Evolutionary conservation across 495 filamentous ascomycete species (phyloP), one percentile per base, ranked within the genome.

Genomic region (Amphirosellinia nigrospora): DNA sequence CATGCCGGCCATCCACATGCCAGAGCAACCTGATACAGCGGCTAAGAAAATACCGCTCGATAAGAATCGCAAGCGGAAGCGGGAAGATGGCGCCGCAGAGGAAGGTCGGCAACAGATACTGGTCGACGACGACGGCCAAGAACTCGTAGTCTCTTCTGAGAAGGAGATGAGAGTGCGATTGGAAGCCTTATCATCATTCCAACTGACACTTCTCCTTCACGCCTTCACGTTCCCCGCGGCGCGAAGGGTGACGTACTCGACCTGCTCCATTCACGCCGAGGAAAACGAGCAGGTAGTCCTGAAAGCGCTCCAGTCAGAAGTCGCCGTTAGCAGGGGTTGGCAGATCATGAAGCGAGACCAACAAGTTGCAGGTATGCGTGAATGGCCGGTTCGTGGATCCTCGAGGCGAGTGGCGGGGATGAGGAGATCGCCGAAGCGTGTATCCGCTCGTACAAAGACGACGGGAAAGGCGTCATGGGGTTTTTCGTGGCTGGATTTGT

Each of bases 271-370:
- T 30, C 87, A 97, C 77, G 82, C 89, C 1, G 85, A 90, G 45
- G 96, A 99, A 78, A 98, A 99, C 75, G 96, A 99, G 77, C 77
- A 84, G 30, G 96, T 98, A 0, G 94, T 97, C 9, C 63, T 88
- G 21, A 82, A 85, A 26, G 90, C 94, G 8, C 77, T 98, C 48
- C 70, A 74, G 4, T 92, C 91, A 0, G 80, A 87, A 0, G 78
- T 91, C 5, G 95, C 94, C 0, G 82, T 80, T 59, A 77, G 84
- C 59, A 75, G 89, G 30, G 93, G 95, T 2, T 99, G 96, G 96
- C 81, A 86, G 32, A 83, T 98, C 34, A 74, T 95, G 73, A 81
- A 79, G 53, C 79, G 94, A 19, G 86, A 89, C 32, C 85, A 92
- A 73, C 91, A 97, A 80, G 87, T 92, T 1, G 75, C 80, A 3